Conservation (phyloP, 352 stramenopile genomes). For the Phytophthora gonapodyides region DNA sequence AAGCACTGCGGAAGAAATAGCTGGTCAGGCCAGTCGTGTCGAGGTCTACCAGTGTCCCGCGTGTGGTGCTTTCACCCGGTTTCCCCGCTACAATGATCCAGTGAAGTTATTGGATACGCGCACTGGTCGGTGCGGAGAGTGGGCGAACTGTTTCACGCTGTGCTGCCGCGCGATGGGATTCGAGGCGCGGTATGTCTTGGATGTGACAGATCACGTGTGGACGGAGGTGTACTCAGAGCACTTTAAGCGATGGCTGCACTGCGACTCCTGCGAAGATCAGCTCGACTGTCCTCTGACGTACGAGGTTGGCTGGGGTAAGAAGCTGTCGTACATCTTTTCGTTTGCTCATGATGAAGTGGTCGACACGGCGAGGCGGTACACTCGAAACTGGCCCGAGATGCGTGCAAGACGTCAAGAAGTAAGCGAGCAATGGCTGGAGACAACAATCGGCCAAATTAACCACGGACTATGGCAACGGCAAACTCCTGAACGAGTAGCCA, state of each 20-base stretch:
- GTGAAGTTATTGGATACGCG: slow-evolving; percentile 86
- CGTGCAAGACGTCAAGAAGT: slow-evolving; percentile 62
- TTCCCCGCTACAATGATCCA: slow-evolving; percentile 92
- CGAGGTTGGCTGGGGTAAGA: slow-evolving; percentile 95
- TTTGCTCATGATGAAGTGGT: slow-evolving; percentile 89
- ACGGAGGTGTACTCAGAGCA: slow-evolving; percentile 90
- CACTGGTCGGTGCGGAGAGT: slow-evolving; percentile 91
- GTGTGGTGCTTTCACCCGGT: slow-evolving; percentile 67
- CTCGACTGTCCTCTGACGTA: slow-evolving; percentile 94
- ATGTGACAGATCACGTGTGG: slow-evolving; percentile 97
- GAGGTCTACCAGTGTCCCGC: slow-evolving; percentile 87
- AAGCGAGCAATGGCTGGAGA: slow-evolving; percentile 63
- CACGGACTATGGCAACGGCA: slow-evolving; percentile 33
- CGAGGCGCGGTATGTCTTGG: slow-evolving; percentile 91
- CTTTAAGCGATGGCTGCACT: slow-evolving; percentile 91
- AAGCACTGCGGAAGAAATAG: slow-evolving; percentile 58
- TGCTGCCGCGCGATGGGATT: slow-evolving; percentile 90
- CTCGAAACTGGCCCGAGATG: slow-evolving; percentile 71
- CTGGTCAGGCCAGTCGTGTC: slow-evolving; percentile 70
- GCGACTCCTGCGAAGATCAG: slow-evolving; percentile 93
- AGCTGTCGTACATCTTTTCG: slow-evolving; percentile 93
- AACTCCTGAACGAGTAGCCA: slow-evolving; percentile 31
- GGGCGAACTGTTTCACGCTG: slow-evolving; percentile 94
- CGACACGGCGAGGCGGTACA: slow-evolving; percentile 89
- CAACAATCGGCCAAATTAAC: slow-evolving; percentile 65